These are phyloP conservation scores for Aureobasidium sp. DNA, from an alignment of 2,329 filamentous ascomycete species.

Conservation along the genomic window DNA sequence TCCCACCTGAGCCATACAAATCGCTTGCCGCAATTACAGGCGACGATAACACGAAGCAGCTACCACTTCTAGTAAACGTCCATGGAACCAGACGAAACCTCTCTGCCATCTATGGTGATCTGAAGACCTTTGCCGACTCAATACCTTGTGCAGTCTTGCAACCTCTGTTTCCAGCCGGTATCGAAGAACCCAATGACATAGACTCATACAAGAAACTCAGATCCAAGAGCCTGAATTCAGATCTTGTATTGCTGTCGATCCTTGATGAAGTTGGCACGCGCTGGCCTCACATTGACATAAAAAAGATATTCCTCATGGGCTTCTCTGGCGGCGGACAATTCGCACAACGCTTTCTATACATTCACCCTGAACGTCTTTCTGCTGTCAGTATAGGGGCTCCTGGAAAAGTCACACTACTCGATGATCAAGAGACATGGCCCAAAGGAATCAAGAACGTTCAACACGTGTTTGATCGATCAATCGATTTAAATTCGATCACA, in stretches of 20 bases:
- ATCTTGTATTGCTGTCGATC: neutral
- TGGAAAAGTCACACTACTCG: neutral
- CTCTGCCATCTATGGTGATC: neutral
- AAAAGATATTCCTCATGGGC: neutral
- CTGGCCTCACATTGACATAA: neutral
- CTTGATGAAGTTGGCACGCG: neutral
- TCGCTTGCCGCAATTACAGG: neutral
- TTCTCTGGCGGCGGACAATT: constrained; percentile 9
- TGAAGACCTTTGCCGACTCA: neutral
- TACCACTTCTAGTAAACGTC: neutral
- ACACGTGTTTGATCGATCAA: neutral
- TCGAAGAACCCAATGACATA: constrained; percentile 1
- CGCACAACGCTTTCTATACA: neutral
- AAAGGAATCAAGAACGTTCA: neutral
- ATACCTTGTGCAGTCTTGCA: neutral
- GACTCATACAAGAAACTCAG: constrained; percentile 6
- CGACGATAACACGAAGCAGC: neutral
- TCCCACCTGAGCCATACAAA: neutral
- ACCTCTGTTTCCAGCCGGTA: neutral
- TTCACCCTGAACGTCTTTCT: neutral
- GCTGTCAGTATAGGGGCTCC: constrained; percentile 5
- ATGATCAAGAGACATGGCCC: neutral
- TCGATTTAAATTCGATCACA: neutral
- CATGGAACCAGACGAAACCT: constrained; percentile 6
- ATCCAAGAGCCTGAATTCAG: neutral